These are phyloP conservation scores for Flaveria ramosissima DNA, from an alignment of 129 eudicot species.

Conservation along the genomic window DNA sequence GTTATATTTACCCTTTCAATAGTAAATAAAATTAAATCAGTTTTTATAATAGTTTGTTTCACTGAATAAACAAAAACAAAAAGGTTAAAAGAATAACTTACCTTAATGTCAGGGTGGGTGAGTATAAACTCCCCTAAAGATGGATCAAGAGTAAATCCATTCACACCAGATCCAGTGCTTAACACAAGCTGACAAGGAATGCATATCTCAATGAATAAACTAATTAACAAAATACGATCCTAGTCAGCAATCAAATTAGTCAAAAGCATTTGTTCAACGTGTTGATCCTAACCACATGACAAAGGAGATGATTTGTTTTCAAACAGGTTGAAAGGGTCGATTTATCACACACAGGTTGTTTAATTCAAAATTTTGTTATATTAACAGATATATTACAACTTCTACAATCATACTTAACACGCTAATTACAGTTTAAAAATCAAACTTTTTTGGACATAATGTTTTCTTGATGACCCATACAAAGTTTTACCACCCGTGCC, in stretches of 20 bases:
- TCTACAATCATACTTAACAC: neutral
- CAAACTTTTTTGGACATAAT: neutral
- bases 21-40: neutral
- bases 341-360: neutral
- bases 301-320: neutral
- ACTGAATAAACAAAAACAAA: neutral
- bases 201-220: conserved; percentile 12
- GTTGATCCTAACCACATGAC: neutral
- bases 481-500: neutral
- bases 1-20: neutral
- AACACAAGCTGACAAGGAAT: conserved; percentile 66
- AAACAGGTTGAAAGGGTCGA: neutral
- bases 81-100: conserved; percentile 5
- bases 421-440: neutral
- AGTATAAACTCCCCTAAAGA: conserved; percentile 96
- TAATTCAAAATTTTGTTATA: neutral
- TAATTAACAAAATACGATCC: neutral
- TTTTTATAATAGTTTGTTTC: neutral
- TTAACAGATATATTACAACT: neutral
- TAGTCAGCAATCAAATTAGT: neutral
- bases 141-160: conserved; percentile 98
- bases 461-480: no score
- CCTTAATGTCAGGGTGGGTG: conserved; percentile 96
- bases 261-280: neutral
- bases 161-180: conserved; percentile 92